Evolutionary conservation across 2,329 filamentous ascomycete species (phyloP).

Genomic region (Exophiala sp.): DNA sequence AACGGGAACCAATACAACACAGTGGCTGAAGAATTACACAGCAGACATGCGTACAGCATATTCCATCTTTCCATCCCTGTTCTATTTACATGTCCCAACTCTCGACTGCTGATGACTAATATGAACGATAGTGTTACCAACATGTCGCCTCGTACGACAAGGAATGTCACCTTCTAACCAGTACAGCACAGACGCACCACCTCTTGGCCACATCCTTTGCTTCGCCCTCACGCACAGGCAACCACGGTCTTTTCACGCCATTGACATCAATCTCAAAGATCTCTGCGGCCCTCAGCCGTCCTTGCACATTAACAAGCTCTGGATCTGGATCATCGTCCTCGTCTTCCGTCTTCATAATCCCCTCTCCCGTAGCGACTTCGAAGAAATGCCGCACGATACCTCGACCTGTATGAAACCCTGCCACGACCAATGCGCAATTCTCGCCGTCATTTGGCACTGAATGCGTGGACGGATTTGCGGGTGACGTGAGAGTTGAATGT

Average conservation of each 20-base stretch:
- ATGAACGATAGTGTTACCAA: background rate
- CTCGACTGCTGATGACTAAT: background rate
- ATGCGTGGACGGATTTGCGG: background rate
- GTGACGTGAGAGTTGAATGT: background rate
- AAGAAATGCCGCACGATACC: slow-evolving; percentile 53
- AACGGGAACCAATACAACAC: background rate
- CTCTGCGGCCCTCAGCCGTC: slow-evolving; percentile 23
- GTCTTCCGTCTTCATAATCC: slow-evolving; percentile 32
- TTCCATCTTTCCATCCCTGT: too few species aligned
- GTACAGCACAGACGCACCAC: slow-evolving; percentile 51
- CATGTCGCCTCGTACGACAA: background rate
- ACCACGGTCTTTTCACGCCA: slow-evolving; percentile 42
- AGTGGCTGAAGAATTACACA: background rate
- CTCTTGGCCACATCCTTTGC: slow-evolving; percentile 47
- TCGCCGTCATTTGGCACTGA: background rate
- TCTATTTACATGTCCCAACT: too few species aligned
- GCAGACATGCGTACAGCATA: too few species aligned
- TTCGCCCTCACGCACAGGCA: slow-evolving; percentile 41
- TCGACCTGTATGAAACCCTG: slow-evolving; percentile 56
- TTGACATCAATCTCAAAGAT: slow-evolving; percentile 32
- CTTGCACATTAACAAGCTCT: slow-evolving; percentile 12
- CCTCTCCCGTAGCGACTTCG: slow-evolving; percentile 35
- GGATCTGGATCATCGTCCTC: slow-evolving; percentile 32
- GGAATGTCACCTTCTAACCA: slow-evolving; percentile 27
- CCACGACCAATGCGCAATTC: slow-evolving; percentile 46